phyloP scores from a whole-genome alignment of 169 alveolate genomes.

The Plasmodium reichenowi region DNA sequence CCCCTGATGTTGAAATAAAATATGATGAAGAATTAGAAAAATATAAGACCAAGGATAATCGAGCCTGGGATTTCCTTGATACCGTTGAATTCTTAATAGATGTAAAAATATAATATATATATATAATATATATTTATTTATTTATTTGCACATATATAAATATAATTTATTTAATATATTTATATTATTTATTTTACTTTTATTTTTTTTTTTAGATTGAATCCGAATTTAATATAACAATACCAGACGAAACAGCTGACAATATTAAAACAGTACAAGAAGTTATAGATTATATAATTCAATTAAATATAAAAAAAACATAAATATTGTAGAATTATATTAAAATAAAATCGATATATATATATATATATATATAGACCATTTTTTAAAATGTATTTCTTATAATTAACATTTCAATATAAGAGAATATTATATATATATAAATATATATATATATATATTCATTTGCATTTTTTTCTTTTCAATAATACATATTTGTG shows the following conservation, averaged over 20 bases:
- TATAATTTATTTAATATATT: background rate
- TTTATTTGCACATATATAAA: background rate
- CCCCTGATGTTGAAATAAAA: constrained; percentile 44
- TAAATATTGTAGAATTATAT: background rate
- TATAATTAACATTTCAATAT: background rate
- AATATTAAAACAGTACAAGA: constrained; percentile 72
- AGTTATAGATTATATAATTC: constrained; percentile 70
- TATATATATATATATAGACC: background rate
- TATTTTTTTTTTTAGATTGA: constrained; percentile 30
- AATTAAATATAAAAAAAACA: constrained; percentile 54
- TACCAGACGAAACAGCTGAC: constrained; percentile 76
- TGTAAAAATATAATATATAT: constrained; percentile 17
- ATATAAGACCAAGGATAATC: constrained; percentile 68
- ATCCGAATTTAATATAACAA: constrained; percentile 75
- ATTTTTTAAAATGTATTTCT: constrained; percentile 1
- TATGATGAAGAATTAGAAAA: constrained; percentile 75
- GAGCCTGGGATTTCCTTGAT: constrained; percentile 74
- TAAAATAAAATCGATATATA: too few relatives aligned
- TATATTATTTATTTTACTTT: background rate
- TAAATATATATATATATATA: too few relatives aligned
- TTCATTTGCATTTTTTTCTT: too few relatives aligned
- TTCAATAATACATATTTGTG: background rate
- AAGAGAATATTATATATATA: too few relatives aligned
- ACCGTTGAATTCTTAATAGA: constrained; percentile 76
- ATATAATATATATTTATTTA: background rate